These are phyloP conservation scores for Ilex asprella DNA, from an alignment of 257 asterid species.

Conservation along the genomic window DNA sequence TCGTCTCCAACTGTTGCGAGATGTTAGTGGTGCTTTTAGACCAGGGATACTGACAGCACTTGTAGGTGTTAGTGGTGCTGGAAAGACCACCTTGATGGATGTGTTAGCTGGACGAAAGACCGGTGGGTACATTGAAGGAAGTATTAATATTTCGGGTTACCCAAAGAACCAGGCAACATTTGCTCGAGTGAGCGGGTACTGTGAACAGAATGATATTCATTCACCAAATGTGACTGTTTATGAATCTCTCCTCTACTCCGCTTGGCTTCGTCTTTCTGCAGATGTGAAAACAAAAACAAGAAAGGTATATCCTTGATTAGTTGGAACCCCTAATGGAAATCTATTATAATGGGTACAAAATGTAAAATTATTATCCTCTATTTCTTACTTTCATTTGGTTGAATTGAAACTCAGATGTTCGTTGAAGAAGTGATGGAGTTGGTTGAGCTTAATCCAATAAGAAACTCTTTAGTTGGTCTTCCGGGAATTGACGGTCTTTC, in stretches of 20 bases:
- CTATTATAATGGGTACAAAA: no score
- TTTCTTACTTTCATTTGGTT: no score
- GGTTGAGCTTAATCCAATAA: slow-evolving; percentile 1
- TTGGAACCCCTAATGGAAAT: no score
- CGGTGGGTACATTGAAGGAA: neutral
- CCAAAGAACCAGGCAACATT: neutral
- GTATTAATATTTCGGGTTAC: neutral
- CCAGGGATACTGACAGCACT: neutral
- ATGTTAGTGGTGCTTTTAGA: neutral
- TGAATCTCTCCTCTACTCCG: neutral
- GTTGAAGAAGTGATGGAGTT: slow-evolving; percentile 1
- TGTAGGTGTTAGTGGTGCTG: slow-evolving; percentile 1
- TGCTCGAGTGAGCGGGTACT: neutral
- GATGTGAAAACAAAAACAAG: neutral
- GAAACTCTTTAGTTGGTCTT: neutral
- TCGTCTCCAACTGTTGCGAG: neutral
- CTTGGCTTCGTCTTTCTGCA: neutral
- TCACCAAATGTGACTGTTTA: neutral
- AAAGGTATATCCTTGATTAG: neutral
- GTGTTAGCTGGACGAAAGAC: neutral
- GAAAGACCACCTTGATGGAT: slow-evolving; percentile 1
- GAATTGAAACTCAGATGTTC: neutral
- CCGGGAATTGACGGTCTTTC: neutral
- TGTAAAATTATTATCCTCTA: no score
- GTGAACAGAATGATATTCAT: no score